Evolutionary conservation across 768 basidiomycete species (phyloP).

Genomic region (Serendipita sp.): DNA sequence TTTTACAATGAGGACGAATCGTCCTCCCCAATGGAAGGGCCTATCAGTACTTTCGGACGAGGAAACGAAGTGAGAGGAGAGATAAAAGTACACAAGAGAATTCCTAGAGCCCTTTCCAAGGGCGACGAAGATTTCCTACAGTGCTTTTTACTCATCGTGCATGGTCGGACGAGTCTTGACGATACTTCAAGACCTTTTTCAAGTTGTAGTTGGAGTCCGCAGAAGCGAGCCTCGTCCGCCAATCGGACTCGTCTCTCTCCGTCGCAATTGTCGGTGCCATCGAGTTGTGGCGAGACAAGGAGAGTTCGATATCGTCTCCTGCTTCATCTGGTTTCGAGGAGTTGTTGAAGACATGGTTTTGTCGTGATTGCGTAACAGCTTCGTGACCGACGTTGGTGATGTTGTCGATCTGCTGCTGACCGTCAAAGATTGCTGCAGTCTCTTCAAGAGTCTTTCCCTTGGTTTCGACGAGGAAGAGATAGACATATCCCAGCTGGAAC

Average conservation of each 20-base stretch:
- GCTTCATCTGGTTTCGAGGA: neutral
- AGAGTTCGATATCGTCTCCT: neutral
- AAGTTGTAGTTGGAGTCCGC: neutral
- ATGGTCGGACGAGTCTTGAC: no score
- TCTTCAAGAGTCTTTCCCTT: conserved; percentile 38
- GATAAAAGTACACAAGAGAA: no score
- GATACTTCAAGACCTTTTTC: no score
- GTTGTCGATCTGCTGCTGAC: conserved; percentile 26
- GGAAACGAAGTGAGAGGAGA: no score
- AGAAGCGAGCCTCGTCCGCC: neutral
- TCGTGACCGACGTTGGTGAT: conserved; percentile 4
- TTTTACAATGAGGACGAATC: no score
- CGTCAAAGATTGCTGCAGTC: conserved; percentile 57
- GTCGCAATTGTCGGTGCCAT: conserved; percentile 1
- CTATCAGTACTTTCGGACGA: no score
- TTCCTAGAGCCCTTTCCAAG: no score
- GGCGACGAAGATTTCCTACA: no score
- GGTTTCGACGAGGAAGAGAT: conserved; percentile 49
- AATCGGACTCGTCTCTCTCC: neutral
- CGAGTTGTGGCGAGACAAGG: neutral
- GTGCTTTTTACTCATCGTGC: no score
- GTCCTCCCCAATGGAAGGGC: no score
- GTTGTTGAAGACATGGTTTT: neutral
- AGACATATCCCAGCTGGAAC: conserved; percentile 40
- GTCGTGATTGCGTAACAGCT: neutral